Conservation (phyloP, 2,329 filamentous ascomycete genomes). For the Alternaria hordeiaustralica region DNA sequence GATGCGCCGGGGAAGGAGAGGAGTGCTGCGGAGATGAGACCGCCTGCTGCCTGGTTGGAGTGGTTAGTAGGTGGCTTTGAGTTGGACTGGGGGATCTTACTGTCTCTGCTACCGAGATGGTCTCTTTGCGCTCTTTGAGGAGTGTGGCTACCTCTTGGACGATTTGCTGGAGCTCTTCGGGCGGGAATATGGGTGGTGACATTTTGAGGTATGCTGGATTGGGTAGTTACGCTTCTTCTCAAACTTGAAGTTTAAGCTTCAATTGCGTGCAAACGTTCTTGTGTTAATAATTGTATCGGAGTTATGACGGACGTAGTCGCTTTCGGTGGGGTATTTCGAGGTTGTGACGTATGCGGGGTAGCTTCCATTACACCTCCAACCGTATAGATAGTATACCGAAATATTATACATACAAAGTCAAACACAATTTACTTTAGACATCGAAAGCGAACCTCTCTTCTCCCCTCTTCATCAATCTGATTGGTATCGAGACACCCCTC, state of each 20-base stretch:
- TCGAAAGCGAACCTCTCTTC: constrained; percentile 68
- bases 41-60: constrained; percentile 62
- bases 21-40: constrained; percentile 65
- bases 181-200: constrained; percentile 48
- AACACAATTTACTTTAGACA: background rate
- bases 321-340: constrained; percentile 20
- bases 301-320: background rate
- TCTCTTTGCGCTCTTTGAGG: constrained; percentile 63
- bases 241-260: background rate
- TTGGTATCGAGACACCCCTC: constrained; percentile 64
- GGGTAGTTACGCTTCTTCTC: background rate
- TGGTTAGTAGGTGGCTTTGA: background rate
- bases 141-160: constrained; percentile 59
- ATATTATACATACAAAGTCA: background rate
- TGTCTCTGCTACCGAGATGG: constrained; percentile 67
- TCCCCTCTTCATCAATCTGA: constrained; percentile 73
- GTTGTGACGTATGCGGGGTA: constrained; percentile 31
- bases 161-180: constrained; percentile 51
- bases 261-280: background rate
- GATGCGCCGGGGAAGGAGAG: constrained; percentile 66
- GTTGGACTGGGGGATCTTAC: constrained; percentile 39
- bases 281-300: background rate
- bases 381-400: background rate
- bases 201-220: constrained; percentile 18
- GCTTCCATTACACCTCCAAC: background rate